A percentile compares a stretch with the other conserved stretches of the same genome.
These are phyloP conservation scores for Entophlyctis luteolus DNA, from an alignment of 192 early-diverging fungal genomes.

Conservation along the genomic window DNA sequence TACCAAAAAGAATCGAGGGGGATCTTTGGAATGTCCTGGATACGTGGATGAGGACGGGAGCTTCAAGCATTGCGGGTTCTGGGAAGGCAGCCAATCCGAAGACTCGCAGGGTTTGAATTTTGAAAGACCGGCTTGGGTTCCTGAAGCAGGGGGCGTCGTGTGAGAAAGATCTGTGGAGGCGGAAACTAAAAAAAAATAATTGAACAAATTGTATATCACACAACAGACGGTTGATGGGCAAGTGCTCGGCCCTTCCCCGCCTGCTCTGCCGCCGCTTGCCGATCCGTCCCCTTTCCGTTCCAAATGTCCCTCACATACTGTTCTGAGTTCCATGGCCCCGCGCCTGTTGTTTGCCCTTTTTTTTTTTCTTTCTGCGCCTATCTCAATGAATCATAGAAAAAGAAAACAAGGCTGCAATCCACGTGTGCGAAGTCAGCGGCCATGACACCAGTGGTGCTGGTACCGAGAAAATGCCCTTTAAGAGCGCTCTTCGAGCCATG, in stretches of 20 bases:
- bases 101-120: neutral
- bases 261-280: too few species aligned
- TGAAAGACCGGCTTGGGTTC: neutral
- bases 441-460: constrained; percentile 77
- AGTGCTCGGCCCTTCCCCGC: too few species aligned
- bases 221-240: too few species aligned
- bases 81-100: neutral
- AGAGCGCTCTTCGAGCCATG: constrained; percentile 70
- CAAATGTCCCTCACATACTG: too few species aligned
- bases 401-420: constrained; percentile 18
- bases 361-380: too few species aligned
- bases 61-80: constrained; percentile 2
- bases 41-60: neutral
- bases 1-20: neutral
- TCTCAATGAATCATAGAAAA: neutral
- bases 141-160: neutral
- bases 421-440: constrained; percentile 82
- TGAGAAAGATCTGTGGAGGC: neutral
- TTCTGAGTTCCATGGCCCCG: too few species aligned
- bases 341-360: too few species aligned
- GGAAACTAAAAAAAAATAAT: too few species aligned
- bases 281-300: too few species aligned
- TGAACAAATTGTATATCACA: too few species aligned
- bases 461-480: constrained; percentile 70
- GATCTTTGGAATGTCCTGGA: neutral